Percentiles rank a stretch among this genome's conserved stretches.
phyloP scores from a whole-genome alignment of 768 basidiomycete species.

The Sarcodon sp. region DNA sequence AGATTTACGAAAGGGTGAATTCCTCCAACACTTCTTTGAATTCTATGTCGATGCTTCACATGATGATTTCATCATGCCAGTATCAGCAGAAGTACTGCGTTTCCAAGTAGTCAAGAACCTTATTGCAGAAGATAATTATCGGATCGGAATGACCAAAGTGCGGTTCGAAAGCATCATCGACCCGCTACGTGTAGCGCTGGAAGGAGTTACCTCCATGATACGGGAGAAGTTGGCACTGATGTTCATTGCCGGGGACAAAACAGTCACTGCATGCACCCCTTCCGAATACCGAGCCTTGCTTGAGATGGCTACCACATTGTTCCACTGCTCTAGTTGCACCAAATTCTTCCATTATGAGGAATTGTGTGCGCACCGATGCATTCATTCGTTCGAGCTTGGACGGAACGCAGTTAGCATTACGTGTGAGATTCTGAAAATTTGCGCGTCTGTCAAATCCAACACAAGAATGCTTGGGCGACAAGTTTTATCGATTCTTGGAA shows the following conservation, averaged over 20 bases:
- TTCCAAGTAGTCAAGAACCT: not conserved
- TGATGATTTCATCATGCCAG: not conserved
- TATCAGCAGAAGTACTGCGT: not conserved
- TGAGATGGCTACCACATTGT: not conserved
- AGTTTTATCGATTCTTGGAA: too few species aligned
- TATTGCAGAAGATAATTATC: not conserved
- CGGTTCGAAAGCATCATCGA: not conserved
- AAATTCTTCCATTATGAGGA: too few species aligned
- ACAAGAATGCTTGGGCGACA: too few species aligned
- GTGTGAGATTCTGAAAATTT: too few species aligned
- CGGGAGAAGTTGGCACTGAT: not conserved
- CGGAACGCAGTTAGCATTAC: too few species aligned
- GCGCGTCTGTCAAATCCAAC: too few species aligned
- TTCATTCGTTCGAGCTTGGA: too few species aligned
- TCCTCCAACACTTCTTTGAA: not conserved
- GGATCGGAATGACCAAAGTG: not conserved
- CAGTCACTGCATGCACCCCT: not conserved
- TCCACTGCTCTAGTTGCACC: not conserved
- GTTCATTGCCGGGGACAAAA: not conserved
- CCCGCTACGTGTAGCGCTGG: not conserved
- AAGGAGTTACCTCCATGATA: not conserved
- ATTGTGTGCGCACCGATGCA: too few species aligned
- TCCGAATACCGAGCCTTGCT: not conserved
- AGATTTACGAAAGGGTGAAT: not conserved
- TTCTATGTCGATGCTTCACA: not conserved